phyloP scores from a whole-genome alignment of 176 grass and related monocot species.

The Carex myosuroides region DNA sequence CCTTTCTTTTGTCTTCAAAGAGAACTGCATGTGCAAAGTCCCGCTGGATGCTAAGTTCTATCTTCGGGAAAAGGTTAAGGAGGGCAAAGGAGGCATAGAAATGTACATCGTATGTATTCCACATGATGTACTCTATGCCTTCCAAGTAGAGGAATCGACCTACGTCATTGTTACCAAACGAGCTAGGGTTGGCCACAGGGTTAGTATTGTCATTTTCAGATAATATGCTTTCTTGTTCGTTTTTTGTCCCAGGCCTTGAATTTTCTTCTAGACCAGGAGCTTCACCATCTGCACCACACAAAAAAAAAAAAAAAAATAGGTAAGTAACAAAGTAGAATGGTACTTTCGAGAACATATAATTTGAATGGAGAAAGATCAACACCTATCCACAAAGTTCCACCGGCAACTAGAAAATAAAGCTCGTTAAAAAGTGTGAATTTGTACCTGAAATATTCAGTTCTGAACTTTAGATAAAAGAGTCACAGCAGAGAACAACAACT shows the following conservation, averaged over 20 bases:
- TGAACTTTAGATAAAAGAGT: conserved; percentile 11
- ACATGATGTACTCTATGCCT: conserved; percentile 98
- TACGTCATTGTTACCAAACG: conserved; percentile 33
- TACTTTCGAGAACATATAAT: not conserved
- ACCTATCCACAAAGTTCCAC: conserved; percentile 98
- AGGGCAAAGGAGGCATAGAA: conserved; percentile 98
- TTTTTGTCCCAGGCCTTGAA: conserved; percentile 3
- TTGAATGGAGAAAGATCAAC: conserved; percentile 27
- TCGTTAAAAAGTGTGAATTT: conserved; percentile 96
- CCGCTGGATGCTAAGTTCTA: conserved; percentile 83
- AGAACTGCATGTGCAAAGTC: conserved; percentile 90
- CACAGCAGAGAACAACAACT: not conserved
- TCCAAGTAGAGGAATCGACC: conserved; percentile 89
- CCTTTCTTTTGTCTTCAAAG: conserved; percentile 72
- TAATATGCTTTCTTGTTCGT: conserved; percentile 17
- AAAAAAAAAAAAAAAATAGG: conserved; percentile 4
- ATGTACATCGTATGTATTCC: conserved; percentile 93
- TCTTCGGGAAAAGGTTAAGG: conserved; percentile 87
- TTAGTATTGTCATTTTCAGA: not conserved
- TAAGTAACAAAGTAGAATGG: not conserved
- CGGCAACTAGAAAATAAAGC: conserved; percentile 88
- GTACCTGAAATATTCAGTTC: conserved; percentile 65
- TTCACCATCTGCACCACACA: conserved; percentile 48
- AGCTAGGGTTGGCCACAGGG: not conserved
- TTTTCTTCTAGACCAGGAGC: conserved; percentile 26